A percentile compares a stretch with the other conserved stretches of the same genome.
These are phyloP conservation scores for Solioccasus polychromus DNA, from an alignment of 768 basidiomycete genomes.

Conservation along the genomic window DNA sequence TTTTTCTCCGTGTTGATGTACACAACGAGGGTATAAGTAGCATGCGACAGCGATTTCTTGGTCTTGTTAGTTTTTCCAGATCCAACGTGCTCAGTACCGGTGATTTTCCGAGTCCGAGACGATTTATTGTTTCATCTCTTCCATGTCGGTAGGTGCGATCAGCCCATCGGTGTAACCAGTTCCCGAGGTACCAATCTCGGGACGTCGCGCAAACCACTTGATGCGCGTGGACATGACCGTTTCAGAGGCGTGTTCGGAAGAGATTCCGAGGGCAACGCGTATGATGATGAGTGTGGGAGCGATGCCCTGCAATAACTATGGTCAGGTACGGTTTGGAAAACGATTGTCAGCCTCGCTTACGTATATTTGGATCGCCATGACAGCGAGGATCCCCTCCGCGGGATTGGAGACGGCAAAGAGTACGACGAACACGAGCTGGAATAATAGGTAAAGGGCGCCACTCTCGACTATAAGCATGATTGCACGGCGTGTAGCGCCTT, in stretches of 20 bases:
- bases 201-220: constrained; percentile 18
- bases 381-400: constrained; percentile 36
- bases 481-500: constrained; percentile 23
- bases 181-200: constrained; percentile 11
- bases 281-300: constrained; percentile 37
- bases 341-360: constrained; percentile 24
- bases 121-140: constrained; percentile 10
- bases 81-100: too few species aligned
- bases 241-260: constrained; percentile 21
- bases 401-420: constrained; percentile 34
- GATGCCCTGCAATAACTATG: constrained; percentile 24
- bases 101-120: neutral
- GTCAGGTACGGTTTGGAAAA: neutral
- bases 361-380: constrained; percentile 39
- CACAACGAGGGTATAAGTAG: neutral
- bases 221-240: constrained; percentile 21
- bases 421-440: constrained; percentile 40
- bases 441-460: constrained; percentile 37
- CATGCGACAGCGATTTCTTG: neutral
- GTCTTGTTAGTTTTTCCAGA: constrained; percentile 1
- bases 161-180: constrained; percentile 23
- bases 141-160: constrained; percentile 17
- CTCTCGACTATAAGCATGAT: constrained; percentile 39
- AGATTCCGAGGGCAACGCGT: constrained; percentile 32
- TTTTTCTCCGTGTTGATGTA: neutral